phyloP scores from a whole-genome alignment of 805 yeast genomes.

The Nakazawaea pomicola region DNA sequence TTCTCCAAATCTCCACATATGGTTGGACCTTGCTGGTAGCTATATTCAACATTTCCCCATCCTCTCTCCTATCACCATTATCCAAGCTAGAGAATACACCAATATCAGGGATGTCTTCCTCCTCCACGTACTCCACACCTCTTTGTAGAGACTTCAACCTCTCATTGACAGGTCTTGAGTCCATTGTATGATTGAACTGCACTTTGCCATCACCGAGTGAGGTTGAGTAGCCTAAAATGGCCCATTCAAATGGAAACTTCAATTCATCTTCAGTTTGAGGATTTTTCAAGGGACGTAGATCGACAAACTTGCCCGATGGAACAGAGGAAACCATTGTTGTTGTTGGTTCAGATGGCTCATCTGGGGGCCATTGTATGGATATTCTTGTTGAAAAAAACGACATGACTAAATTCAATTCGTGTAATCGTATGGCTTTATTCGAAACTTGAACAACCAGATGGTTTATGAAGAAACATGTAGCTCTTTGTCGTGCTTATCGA shows the following conservation, averaged over 20 bases:
- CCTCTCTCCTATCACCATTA: slow-evolving; percentile 41
- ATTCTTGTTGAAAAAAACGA: slow-evolving; percentile 40
- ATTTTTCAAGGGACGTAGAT: slow-evolving; percentile 33
- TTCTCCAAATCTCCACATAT: slow-evolving; percentile 53
- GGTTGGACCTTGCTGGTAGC: slow-evolving; percentile 34
- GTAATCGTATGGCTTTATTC: no score
- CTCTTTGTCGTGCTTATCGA: no score
- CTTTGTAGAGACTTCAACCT: slow-evolving; percentile 12
- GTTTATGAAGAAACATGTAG: no score
- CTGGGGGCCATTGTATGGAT: slow-evolving; percentile 49
- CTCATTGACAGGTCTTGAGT: slow-evolving; percentile 18
- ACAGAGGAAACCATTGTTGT: slow-evolving; percentile 45
- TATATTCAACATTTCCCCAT: slow-evolving; percentile 44
- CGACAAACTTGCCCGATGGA: slow-evolving; percentile 41
- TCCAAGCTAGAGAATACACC: slow-evolving; percentile 39
- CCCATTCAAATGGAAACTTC: slow-evolving; percentile 53
- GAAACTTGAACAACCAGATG: no score
- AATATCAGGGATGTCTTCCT: slow-evolving; percentile 31
- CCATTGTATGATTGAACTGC: slow-evolving; percentile 34
- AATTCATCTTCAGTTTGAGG: slow-evolving; percentile 22
- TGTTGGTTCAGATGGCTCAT: slow-evolving; percentile 36
- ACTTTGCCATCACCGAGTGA: slow-evolving; percentile 30
- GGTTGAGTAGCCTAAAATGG: slow-evolving; percentile 46
- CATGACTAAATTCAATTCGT: neutral
- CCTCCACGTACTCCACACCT: slow-evolving; percentile 12